Conservation (phyloP, 1,139 yeast genomes). For the Nadsonia starkeyi-henricii region DNA sequence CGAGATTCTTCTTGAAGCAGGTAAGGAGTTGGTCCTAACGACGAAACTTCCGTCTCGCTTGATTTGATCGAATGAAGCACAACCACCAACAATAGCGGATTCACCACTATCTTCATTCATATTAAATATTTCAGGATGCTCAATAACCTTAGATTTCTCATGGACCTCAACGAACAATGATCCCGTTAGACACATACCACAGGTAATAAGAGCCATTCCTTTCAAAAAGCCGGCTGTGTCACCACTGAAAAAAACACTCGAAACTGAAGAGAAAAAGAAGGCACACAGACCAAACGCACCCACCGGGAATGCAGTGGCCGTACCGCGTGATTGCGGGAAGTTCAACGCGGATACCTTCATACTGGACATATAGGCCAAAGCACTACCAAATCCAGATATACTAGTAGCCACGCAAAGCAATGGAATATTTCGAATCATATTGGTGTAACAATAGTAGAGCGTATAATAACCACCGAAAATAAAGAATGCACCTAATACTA, state of each 20-base stretch:
- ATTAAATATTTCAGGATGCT: background rate
- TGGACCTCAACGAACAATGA: conserved; percentile 18
- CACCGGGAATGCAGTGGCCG: conserved; percentile 25
- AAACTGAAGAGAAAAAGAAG: conserved; percentile 18
- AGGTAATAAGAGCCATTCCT: conserved; percentile 17
- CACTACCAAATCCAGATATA: conserved; percentile 26
- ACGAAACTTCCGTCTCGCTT: background rate
- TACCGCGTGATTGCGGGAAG: conserved; percentile 22
- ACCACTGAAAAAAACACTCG: conserved; percentile 16
- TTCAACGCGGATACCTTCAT: conserved; percentile 30
- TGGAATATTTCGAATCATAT: conserved; percentile 14
- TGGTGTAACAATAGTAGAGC: conserved; percentile 16
- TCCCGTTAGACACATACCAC: conserved; percentile 16
- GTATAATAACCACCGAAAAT: conserved; percentile 22
- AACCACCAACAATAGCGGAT: background rate
- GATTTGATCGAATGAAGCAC: background rate
- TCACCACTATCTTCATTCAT: background rate
- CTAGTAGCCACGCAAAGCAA: conserved; percentile 19
- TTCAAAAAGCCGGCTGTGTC: conserved; percentile 21
- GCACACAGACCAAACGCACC: conserved; percentile 26
- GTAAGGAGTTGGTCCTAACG: background rate
- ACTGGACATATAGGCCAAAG: conserved; percentile 26
- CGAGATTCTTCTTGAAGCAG: background rate
- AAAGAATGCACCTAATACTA: conserved; percentile 18
- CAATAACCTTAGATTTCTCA: conserved; percentile 5